Percentiles rank a stretch among this genome's conserved stretches.
Evolutionary conservation across 192 early-diverging fungal genomes (phyloP).

Genomic region (Podila minutissima): DNA sequence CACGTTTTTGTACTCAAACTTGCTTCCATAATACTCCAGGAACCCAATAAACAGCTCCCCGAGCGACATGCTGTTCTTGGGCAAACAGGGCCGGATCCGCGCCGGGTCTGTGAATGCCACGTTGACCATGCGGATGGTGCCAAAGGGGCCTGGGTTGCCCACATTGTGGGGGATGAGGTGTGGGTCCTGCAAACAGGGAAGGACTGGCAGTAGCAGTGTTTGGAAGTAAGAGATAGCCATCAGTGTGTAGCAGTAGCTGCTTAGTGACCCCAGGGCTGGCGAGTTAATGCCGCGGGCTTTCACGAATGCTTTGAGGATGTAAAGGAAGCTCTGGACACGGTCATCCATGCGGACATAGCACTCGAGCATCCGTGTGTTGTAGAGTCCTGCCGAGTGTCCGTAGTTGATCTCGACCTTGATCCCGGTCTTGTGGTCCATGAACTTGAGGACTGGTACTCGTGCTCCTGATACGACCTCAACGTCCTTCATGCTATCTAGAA

Average conservation of each 20-base stretch:
- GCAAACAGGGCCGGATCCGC: constrained; percentile 32
- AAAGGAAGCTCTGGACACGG: constrained; percentile 32
- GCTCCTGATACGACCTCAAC: constrained; percentile 38
- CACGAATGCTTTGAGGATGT: constrained; percentile 44
- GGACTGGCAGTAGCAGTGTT: constrained; percentile 23
- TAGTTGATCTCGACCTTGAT: constrained; percentile 47
- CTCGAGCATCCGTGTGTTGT: constrained; percentile 45
- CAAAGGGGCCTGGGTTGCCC: constrained; percentile 28
- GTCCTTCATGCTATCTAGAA: constrained; percentile 48
- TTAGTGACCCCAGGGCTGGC: constrained; percentile 22
- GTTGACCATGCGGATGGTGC: constrained; percentile 24
- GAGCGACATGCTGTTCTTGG: constrained; percentile 41
- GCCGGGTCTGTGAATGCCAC: constrained; percentile 49
- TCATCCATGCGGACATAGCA: constrained; percentile 46
- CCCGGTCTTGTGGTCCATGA: constrained; percentile 43
- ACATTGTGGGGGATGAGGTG: constrained; percentile 49
- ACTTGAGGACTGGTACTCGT: constrained; percentile 40
- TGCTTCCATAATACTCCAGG: constrained; percentile 44
- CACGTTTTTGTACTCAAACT: constrained; percentile 35
- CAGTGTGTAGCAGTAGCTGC: constrained; percentile 42
- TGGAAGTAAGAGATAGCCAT: constrained; percentile 53
- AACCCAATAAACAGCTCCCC: constrained; percentile 48
- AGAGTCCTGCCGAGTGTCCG: constrained; percentile 40
- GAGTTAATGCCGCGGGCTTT: constrained; percentile 46
- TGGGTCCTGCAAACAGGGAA: constrained; percentile 40